Conservation (phyloP, 257 asterid genomes). For the Capsicum pubescens region DNA sequence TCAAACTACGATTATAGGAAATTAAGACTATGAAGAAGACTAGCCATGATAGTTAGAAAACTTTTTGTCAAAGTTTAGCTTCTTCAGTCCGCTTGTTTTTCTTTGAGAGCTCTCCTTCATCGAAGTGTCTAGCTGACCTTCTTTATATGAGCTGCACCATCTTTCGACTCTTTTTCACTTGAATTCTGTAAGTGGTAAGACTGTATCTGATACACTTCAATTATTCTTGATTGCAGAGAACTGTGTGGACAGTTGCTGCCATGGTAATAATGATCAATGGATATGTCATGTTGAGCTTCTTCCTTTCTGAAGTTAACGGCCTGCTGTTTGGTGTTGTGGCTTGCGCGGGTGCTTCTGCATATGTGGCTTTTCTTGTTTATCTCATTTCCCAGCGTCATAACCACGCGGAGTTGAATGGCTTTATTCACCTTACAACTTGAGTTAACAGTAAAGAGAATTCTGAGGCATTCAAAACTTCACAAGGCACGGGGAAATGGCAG, state of each 20-base stretch:
- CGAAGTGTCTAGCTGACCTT: background rate
- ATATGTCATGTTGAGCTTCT: slow-evolving; percentile 69
- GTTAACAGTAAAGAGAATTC: background rate
- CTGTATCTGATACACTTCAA: background rate
- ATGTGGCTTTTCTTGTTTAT: slow-evolving; percentile 56
- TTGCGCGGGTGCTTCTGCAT: slow-evolving; percentile 51
- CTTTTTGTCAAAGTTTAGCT: background rate
- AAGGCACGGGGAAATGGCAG: background rate
- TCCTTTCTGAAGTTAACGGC: slow-evolving; percentile 64
- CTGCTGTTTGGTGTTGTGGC: slow-evolving; percentile 45
- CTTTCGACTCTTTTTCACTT: background rate
- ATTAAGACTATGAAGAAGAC: background rate
- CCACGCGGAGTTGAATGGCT: slow-evolving; percentile 41
- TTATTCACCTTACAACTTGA: slow-evolving; percentile 50
- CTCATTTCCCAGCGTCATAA: slow-evolving; percentile 52
- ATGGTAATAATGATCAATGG: slow-evolving; percentile 69
- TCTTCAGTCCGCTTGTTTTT: background rate
- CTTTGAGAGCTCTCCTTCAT: background rate
- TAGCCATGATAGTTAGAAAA: background rate
- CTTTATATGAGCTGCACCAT: background rate
- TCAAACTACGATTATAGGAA: background rate
- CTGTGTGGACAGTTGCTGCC: slow-evolving; percentile 64
- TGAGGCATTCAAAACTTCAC: background rate
- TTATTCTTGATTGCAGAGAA: slow-evolving; percentile 44
- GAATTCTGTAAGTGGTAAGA: background rate